Conservation (phyloP, 1,139 yeast species). For the Suhomyces bolitotheri region DNA sequence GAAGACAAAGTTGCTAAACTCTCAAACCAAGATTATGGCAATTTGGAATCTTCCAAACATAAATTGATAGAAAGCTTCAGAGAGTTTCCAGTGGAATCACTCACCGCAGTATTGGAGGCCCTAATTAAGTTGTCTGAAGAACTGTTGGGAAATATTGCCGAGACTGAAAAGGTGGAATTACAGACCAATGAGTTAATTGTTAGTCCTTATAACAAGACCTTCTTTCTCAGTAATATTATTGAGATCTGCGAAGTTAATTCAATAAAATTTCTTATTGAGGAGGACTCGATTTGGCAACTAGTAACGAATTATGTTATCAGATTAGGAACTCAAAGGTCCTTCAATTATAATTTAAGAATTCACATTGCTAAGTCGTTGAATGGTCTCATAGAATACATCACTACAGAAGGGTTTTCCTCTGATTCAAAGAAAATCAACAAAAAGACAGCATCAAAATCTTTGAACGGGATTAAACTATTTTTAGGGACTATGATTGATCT, state of each 20-base stretch:
- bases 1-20: slow-evolving; percentile 29
- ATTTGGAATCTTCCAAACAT: slow-evolving; percentile 55
- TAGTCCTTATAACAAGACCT: slow-evolving; percentile 47
- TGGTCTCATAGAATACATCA: slow-evolving; percentile 45
- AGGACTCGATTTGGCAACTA: slow-evolving; percentile 46
- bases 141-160: slow-evolving; percentile 13
- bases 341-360: slow-evolving; percentile 45
- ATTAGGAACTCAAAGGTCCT: slow-evolving; percentile 36
- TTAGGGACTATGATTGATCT: slow-evolving; percentile 33
- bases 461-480: slow-evolving; percentile 37
- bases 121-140: slow-evolving; percentile 45
- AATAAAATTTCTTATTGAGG: slow-evolving; percentile 44
- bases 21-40: slow-evolving; percentile 46
- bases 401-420: slow-evolving; percentile 46
- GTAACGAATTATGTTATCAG: slow-evolving; percentile 46
- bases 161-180: slow-evolving; percentile 1
- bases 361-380: slow-evolving; percentile 52
- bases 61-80: slow-evolving; percentile 64
- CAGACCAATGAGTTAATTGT: slow-evolving; percentile 6
- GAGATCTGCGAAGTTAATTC: slow-evolving; percentile 54
- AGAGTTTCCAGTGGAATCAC: slow-evolving; percentile 53
- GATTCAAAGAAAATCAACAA: slow-evolving; percentile 19
- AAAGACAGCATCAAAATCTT: slow-evolving; percentile 37
- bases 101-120: slow-evolving; percentile 44
- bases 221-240: slow-evolving; percentile 37